These are phyloP conservation scores for Postia placenta DNA, from an alignment of 768 basidiomycete genomes.

Conservation along the genomic window DNA sequence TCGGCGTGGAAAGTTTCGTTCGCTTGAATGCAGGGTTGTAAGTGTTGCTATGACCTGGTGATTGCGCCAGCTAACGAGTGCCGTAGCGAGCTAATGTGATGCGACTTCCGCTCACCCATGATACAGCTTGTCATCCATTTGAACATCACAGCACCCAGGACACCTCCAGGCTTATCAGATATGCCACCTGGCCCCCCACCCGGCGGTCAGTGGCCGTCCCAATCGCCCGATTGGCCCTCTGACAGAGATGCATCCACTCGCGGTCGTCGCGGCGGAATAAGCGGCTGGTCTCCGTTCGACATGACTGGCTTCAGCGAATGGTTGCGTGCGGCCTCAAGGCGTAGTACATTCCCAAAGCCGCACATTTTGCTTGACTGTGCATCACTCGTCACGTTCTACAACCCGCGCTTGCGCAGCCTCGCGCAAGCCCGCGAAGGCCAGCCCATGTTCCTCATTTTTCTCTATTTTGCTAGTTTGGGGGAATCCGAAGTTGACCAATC, in stretches of 20 bases:
- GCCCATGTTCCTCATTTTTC: too few species aligned
- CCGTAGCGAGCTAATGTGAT: conserved; percentile 3
- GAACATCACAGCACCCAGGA: conserved; percentile 4
- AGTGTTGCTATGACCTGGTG: too few species aligned
- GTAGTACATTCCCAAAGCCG: not conserved
- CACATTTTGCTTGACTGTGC: conserved; percentile 4
- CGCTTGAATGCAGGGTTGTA: too few species aligned
- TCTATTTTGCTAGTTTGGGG: too few species aligned
- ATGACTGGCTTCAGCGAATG: not conserved
- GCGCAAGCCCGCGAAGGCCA: not conserved
- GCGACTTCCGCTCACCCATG: not conserved
- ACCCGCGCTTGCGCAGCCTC: conserved; percentile 5
- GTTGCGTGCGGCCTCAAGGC: conserved; percentile 1
- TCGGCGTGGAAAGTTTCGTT: not conserved
- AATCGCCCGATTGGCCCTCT: too few species aligned
- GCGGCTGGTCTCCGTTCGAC: not conserved
- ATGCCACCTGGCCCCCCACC: too few species aligned
- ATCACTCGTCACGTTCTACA: conserved; percentile 3
- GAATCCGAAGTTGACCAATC: too few species aligned
- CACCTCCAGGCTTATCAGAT: too few species aligned
- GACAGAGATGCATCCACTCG: too few species aligned
- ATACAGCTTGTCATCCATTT: not conserved
- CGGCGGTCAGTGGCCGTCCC: too few species aligned
- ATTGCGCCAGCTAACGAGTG: too few species aligned
- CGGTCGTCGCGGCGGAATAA: too few species aligned